Percentiles rank a stretch among this genome's conserved stretches.
Evolutionary conservation across 768 basidiomycete genomes (phyloP).

Genomic region (Sarcodon sp.): DNA sequence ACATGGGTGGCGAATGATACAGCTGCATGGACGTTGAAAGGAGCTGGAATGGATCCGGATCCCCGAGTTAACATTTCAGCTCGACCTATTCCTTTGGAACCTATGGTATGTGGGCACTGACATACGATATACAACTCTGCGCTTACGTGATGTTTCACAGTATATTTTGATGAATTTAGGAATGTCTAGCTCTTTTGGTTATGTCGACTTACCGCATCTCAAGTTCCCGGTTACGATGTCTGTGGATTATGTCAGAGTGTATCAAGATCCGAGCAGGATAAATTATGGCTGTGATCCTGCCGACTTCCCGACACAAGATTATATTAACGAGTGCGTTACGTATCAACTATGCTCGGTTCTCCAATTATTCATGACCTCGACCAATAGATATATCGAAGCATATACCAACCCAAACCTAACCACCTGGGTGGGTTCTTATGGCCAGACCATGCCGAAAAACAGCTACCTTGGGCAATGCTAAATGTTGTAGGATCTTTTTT

Average conservation of each 20-base stretch:
- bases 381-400: conserved; percentile 43
- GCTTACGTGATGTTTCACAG: conserved; percentile 10
- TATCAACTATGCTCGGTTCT: background rate
- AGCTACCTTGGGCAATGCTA: conserved; percentile 28
- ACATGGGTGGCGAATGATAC: conserved; percentile 27
- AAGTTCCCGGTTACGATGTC: conserved; percentile 48
- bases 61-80: conserved; percentile 15
- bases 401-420: conserved; percentile 56
- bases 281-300: conserved; percentile 61
- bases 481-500: conserved; percentile 1
- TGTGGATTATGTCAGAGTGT: conserved; percentile 77
- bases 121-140: background rate
- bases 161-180: conserved; percentile 47
- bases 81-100: conserved; percentile 27
- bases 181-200: conserved; percentile 46
- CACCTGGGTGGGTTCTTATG: conserved; percentile 31
- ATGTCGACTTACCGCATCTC: conserved; percentile 38
- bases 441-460: conserved; percentile 38
- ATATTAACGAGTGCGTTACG: conserved; percentile 59
- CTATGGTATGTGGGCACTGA: conserved; percentile 17
- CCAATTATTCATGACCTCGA: background rate
- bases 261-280: conserved; percentile 33
- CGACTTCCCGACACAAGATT: conserved; percentile 59
- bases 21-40: conserved; percentile 25
- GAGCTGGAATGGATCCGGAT: conserved; percentile 22